A percentile compares a stretch with the other conserved stretches of the same genome.
Evolutionary conservation across 495 filamentous ascomycete species (phyloP).

Genomic region (Aspergillus saccharolyticus): DNA sequence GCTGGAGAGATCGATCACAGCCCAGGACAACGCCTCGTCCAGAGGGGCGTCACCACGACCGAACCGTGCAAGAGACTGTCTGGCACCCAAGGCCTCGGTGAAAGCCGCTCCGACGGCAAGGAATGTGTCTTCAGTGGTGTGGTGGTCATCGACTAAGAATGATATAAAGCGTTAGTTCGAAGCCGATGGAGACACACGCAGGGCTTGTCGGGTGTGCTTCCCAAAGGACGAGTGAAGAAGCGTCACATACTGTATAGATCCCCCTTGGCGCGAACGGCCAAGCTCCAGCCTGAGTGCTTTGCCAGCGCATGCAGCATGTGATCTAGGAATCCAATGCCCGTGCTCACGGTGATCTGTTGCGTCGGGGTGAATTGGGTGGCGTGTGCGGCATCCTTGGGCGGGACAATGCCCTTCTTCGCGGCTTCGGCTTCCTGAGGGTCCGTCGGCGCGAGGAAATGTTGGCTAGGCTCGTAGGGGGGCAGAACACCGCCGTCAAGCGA

Average conservation of each 20-base stretch:
- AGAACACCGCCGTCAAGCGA: constrained; percentile 87
- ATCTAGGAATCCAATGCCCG: constrained; percentile 97
- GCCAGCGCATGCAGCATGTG: constrained; percentile 97
- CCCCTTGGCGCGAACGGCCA: constrained; percentile 73
- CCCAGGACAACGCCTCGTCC: constrained; percentile 90
- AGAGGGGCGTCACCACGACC: constrained; percentile 86
- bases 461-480: constrained; percentile 50
- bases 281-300: constrained; percentile 91
- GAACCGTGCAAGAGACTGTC: constrained; percentile 80
- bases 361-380: constrained; percentile 74
- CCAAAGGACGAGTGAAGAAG: neutral
- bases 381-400: constrained; percentile 71
- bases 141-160: constrained; percentile 87
- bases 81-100: constrained; percentile 65
- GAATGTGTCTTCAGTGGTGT: constrained; percentile 94
- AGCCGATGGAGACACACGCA: too few species aligned
- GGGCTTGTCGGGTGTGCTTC: too few species aligned
- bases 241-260: constrained; percentile 75
- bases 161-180: neutral
- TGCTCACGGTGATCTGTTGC: constrained; percentile 82
- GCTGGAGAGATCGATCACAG: constrained; percentile 90
- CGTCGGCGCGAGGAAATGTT: constrained; percentile 35
- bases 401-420: constrained; percentile 72
- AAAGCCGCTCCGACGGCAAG: constrained; percentile 86
- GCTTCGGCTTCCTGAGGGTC: constrained; percentile 38